These are phyloP conservation scores for Euphorbia lathyris DNA, from an alignment of 345 rosid genomes.

Conservation along the genomic window DNA sequence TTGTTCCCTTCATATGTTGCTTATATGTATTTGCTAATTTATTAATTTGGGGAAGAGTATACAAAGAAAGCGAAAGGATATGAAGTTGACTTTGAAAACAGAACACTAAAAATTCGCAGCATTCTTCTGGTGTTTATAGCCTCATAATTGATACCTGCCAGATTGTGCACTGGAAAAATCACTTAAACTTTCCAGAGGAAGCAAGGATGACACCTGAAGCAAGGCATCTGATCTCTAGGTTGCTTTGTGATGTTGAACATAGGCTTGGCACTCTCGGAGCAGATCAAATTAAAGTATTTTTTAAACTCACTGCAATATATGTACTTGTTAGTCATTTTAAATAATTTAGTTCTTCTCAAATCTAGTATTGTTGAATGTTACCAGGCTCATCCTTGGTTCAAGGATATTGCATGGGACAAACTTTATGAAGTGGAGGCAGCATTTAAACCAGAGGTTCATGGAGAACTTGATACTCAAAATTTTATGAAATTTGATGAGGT, in stretches of 20 bases:
- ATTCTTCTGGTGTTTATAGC: not conserved
- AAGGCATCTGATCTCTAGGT: slow-evolving; percentile 62
- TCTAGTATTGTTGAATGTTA: slow-evolving; percentile 15
- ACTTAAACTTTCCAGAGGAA: slow-evolving; percentile 74
- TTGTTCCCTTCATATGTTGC: not conserved
- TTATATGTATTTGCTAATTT: not conserved
- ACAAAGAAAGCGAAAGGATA: not conserved
- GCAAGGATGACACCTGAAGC: slow-evolving; percentile 85
- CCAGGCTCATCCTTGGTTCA: slow-evolving; percentile 97
- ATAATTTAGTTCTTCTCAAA: not conserved
- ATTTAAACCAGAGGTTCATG: slow-evolving; percentile 77
- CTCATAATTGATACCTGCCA: slow-evolving; percentile 26
- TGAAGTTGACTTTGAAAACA: not conserved
- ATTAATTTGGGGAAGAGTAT: not conserved
- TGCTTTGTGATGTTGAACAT: slow-evolving; percentile 83
- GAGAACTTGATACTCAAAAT: slow-evolving; percentile 87
- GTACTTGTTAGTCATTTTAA: slow-evolving; percentile 8
- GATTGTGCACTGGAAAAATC: slow-evolving; percentile 90
- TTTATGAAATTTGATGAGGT: slow-evolving; percentile 96
- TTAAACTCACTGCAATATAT: slow-evolving; percentile 3
- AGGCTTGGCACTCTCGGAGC: slow-evolving; percentile 81
- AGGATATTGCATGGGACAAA: slow-evolving; percentile 69
- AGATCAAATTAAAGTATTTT: slow-evolving; percentile 62
- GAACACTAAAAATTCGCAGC: not conserved
- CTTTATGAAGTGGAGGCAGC: slow-evolving; percentile 89